Base-by-base conservation (phyloP, 1,139 yeast genomes). In the Taiozyma sp. region DNA sequence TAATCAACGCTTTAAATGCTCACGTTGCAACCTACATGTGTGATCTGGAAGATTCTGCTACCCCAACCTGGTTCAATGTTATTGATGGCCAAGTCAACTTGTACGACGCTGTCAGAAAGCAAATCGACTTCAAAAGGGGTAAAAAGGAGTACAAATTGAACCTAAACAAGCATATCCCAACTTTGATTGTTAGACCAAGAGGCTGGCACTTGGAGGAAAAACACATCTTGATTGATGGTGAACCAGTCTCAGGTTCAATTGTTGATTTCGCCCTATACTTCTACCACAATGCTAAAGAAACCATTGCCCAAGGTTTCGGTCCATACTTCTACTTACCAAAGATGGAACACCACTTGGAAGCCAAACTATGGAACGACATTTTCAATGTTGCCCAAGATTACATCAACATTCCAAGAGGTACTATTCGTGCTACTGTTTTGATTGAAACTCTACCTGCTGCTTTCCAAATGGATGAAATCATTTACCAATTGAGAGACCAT, bases 171-270 rank as follows among this genome's bases (percentile, higher is more conserved):
- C 73, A 79, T 60, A 73, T 83, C 30, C 53, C 93, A 54, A 86
- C 93, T 47, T 75, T 87, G 68, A 83, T 87, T 71, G 90, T 86
- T 55, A 81, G 95, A 66, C 93, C 95, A 58, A 81, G 95, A 70
- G 95, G 95, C 51, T 87, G 95, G 95, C 95, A 87, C 69, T 76
- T 87, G 69, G 80, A 76, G 47, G 95, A 87, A 70, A 80, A 78
- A 69, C 93, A 87, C 67, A 78, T 87, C 54, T 64, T 76, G 48
- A 84, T 87, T 57, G 93, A 87, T 64, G 92, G 91, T 48, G 84
- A 83, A 70, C 86, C 89, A 51, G 80, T 86, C 50, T 73, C 84
- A 48, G 95, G 90, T 45, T 84, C 85, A 56, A 76, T 87, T 57
- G 83, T 87, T 62, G 95, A 87, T 71, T 87, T 87, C 70, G 92